Evolutionary conservation across 139 green algal genomes (phyloP), one percentile per base, ranked within the genome.

Genomic region (Closterium sp.): DNA sequence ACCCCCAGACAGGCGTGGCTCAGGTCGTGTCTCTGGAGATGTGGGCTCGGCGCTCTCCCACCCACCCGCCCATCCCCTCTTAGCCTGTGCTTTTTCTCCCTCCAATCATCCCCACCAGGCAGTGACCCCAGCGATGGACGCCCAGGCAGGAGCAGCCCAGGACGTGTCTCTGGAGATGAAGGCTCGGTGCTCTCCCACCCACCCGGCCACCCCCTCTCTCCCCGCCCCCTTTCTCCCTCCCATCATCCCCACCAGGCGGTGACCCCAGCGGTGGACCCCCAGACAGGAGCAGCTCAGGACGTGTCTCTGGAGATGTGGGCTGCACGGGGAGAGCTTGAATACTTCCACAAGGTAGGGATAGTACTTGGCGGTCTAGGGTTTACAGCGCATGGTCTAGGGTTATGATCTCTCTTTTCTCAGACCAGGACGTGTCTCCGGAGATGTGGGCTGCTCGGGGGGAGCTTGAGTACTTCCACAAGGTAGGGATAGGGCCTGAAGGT

Each of bases 231-330:
- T 23, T 84, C 28, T 43, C 88, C 88, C n/a, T 55, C 36, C 21
- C 38, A 6, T 34, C 87, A 85, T 10, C 23, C 12, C n/a, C 12
- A 36, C 83, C 86, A 94, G 55, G 88, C 31, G 16, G 81, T 92
- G 25, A 85, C 69, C 33, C 93, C 91, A 10, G 55, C 31, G 34
- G 32, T 69, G 86, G 91, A 94, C 21, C 34, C 34, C 21, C 87
- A 10, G 28, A 89, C 89, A 34, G 85, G 89, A 28, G 23, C 23
- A 12, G 7, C 69, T 9, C 28, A 34, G 19, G 93, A 95, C 87
- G 91, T 95, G 9, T 91, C 89, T 12, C 84, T 95, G 21, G 93
- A 95, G 91, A 64, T 94, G 33, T 95, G 93, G 93, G 93, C 93
- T 1, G 91, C 89, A 33, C n/a, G n/a, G 55, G 33, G 85, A 9